A percentile compares a stretch with the other conserved stretches of the same genome.
These are phyloP conservation scores for Dioszegia hungarica DNA, from an alignment of 768 basidiomycete species.

Conservation along the genomic window DNA sequence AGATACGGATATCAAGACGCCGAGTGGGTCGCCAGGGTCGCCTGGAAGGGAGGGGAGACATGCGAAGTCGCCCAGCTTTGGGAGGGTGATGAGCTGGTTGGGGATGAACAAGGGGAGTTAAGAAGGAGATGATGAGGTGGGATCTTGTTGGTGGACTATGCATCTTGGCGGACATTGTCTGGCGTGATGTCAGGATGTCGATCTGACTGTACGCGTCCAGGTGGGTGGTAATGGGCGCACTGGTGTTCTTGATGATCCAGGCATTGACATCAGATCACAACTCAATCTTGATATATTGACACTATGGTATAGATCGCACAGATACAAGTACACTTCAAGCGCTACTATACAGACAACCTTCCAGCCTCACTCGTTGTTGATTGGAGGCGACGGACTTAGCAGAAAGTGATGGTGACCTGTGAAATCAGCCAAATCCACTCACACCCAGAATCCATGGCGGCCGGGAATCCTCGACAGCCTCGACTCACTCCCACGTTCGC, in stretches of 20 bases:
- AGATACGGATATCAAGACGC: slow-evolving; percentile 7
- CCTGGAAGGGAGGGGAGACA: slow-evolving; percentile 4
- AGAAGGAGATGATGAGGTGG: not conserved
- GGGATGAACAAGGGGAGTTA: slow-evolving; percentile 9
- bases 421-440: not conserved
- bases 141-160: not conserved
- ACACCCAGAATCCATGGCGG: too few relatives aligned
- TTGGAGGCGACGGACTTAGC: not conserved
- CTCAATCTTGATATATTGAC: too few relatives aligned
- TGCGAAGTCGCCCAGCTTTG: slow-evolving; percentile 20
- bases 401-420: slow-evolving; percentile 3
- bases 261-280: too few relatives aligned
- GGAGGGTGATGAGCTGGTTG: slow-evolving; percentile 24
- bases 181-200: too few relatives aligned
- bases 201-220: too few relatives aligned
- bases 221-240: too few relatives aligned
- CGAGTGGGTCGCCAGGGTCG: not conserved
- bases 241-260: too few relatives aligned
- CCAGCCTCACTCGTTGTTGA: too few relatives aligned
- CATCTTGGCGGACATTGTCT: not conserved
- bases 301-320: too few relatives aligned
- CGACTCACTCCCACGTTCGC: slow-evolving; percentile 20
- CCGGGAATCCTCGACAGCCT: too few relatives aligned
- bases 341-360: too few relatives aligned
- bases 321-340: too few relatives aligned